phyloP scores from a whole-genome alignment of 2,329 filamentous ascomycete genomes.

The Orbilia blumenaviensis region DNA sequence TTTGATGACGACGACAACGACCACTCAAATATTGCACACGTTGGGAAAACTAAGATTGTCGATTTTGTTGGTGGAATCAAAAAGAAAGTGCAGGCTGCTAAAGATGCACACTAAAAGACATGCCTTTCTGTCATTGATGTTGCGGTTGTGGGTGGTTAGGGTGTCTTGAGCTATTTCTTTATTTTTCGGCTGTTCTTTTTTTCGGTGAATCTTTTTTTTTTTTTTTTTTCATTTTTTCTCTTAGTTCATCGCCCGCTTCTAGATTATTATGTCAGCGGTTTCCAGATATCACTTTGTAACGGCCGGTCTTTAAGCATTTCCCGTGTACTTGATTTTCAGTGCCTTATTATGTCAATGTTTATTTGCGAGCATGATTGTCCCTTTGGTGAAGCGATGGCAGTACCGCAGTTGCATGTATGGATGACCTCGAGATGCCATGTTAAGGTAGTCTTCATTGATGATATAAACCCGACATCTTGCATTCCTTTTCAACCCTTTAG shows the following conservation, averaged over 20 bases:
- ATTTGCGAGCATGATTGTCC: not conserved
- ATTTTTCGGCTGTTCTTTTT: not conserved
- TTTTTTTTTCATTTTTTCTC: slow-evolving; percentile 3
- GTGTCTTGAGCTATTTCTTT: not conserved
- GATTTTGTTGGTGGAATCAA: slow-evolving; percentile 56
- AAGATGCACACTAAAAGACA: not conserved
- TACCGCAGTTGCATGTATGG: no score
- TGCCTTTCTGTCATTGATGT: not conserved
- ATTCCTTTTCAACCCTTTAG: not conserved
- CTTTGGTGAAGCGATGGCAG: not conserved
- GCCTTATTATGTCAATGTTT: not conserved
- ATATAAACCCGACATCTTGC: not conserved
- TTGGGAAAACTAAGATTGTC: slow-evolving; percentile 55
- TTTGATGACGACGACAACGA: slow-evolving; percentile 25
- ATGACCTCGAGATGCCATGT: not conserved
- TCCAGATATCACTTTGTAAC: slow-evolving; percentile 11
- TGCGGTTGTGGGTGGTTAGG: not conserved
- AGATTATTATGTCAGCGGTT: not conserved
- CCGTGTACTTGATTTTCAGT: not conserved
- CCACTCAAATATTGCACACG: slow-evolving; percentile 16
- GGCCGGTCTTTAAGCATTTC: not conserved
- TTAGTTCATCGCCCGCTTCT: not conserved
- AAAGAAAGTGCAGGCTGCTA: slow-evolving; percentile 54
- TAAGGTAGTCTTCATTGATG: not conserved
- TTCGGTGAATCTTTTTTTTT: not conserved